phyloP scores from a whole-genome alignment of 2,329 filamentous ascomycete genomes.

The Botrytis elliptica region DNA sequence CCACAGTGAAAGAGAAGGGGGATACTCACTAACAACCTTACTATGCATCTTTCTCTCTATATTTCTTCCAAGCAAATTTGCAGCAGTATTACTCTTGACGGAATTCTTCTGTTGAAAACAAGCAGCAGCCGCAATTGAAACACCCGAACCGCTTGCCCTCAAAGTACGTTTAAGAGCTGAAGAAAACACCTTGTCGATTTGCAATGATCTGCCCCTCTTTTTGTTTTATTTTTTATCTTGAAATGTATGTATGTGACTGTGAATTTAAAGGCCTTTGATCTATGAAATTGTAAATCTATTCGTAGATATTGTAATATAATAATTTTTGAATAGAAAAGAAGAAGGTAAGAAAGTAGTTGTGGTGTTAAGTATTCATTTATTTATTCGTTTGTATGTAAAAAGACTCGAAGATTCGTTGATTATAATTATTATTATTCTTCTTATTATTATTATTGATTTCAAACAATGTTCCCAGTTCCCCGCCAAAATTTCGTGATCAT shows the following conservation, averaged over 20 bases:
- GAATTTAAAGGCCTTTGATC: neutral
- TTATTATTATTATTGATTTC: constrained; percentile 28
- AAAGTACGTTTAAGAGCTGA: constrained; percentile 74
- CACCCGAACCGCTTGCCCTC: constrained; percentile 69
- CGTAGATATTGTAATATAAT: neutral
- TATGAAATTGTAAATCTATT: neutral
- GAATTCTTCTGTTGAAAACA: constrained; percentile 59
- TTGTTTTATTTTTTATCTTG: neutral
- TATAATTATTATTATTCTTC: constrained; percentile 6
- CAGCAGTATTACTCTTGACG: constrained; percentile 32
- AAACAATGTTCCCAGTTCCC: constrained; percentile 26
- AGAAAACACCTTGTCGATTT: constrained; percentile 86
- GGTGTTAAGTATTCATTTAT: neutral
- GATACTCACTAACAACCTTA: constrained; percentile 79
- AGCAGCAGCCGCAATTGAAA: constrained; percentile 70
- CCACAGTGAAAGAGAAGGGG: neutral
- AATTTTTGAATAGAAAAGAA: constrained; percentile 21
- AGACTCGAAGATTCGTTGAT: constrained; percentile 10
- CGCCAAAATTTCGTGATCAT: constrained; percentile 28
- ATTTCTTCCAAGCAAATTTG: constrained; percentile 34
- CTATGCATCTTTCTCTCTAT: constrained; percentile 72
- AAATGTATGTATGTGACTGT: neutral
- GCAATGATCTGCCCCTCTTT: neutral
- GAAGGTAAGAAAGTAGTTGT: neutral
- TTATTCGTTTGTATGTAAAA: neutral